These are phyloP conservation scores for Ceraceosorus guamensis DNA, from an alignment of 1,284 basidiomycete genomes.

Conservation along the genomic window DNA sequence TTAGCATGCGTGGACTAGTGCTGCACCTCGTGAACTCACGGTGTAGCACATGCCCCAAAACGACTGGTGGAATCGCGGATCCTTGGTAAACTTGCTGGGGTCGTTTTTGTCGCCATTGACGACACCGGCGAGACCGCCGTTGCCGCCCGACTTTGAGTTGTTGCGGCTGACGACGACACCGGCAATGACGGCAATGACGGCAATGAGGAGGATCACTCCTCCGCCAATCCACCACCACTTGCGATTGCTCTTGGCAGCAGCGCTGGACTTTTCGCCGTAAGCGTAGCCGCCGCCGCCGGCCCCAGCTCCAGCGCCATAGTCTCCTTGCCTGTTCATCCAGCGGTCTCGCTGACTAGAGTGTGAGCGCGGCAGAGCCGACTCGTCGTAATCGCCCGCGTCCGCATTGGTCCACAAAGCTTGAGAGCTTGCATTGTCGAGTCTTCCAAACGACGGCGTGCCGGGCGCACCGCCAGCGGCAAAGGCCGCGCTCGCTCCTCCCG, in stretches of 20 bases:
- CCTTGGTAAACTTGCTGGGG: slow-evolving; percentile 61
- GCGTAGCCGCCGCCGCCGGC: slow-evolving; percentile 12
- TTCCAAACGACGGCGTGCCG: background rate
- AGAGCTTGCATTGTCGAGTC: background rate
- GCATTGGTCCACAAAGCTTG: background rate
- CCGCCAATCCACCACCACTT: slow-evolving; percentile 15
- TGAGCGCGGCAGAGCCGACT: too few relatives aligned
- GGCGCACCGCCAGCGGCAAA: background rate
- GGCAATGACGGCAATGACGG: slow-evolving; percentile 20
- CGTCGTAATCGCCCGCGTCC: too few relatives aligned
- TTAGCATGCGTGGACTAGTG: slow-evolving; percentile 54
- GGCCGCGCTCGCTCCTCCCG: background rate
- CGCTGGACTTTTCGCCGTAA: background rate
- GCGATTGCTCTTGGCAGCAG: background rate
- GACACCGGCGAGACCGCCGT: slow-evolving; percentile 12
- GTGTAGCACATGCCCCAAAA: slow-evolving; percentile 54
- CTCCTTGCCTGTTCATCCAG: slow-evolving; percentile 24
- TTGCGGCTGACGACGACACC: slow-evolving; percentile 18
- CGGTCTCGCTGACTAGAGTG: slow-evolving; percentile 26
- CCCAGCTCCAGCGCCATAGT: slow-evolving; percentile 11
- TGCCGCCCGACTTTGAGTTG: background rate
- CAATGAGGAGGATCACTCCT: slow-evolving; percentile 11
- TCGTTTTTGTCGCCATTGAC: slow-evolving; percentile 53
- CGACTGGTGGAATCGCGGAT: slow-evolving; percentile 58
- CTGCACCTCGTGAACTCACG: slow-evolving; percentile 4